Conservation (phyloP, 1,284 basidiomycete species). For the Cerrena zonata region DNA sequence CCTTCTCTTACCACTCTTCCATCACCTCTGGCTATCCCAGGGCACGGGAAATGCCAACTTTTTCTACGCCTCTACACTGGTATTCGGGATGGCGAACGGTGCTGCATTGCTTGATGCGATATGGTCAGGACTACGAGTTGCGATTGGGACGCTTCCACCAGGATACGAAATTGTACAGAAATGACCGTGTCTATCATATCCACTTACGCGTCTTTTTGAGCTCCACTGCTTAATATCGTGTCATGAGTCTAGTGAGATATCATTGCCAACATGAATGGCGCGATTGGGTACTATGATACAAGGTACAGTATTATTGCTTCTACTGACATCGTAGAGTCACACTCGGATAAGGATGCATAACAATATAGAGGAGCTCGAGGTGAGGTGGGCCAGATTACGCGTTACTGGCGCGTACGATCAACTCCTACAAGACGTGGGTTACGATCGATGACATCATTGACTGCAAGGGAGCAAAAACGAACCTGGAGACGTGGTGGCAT, state of each 20-base stretch:
- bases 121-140: conserved; percentile 72
- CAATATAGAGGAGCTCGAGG: too few relatives aligned
- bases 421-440: background rate
- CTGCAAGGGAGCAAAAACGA: conserved; percentile 6
- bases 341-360: too few relatives aligned
- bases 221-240: too few relatives aligned
- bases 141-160: conserved; percentile 32
- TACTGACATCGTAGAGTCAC: background rate
- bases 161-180: conserved; percentile 5
- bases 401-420: too few relatives aligned
- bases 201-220: too few relatives aligned
- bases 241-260: too few relatives aligned
- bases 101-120: conserved; percentile 77
- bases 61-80: conserved; percentile 92
- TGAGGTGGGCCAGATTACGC: too few relatives aligned
- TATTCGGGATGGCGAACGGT: conserved; percentile 85
- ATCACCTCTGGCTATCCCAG: conserved; percentile 86
- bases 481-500: conserved; percentile 34
- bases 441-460: background rate
- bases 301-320: background rate
- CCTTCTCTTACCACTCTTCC: conserved; percentile 85
- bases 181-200: too few relatives aligned
- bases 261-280: too few relatives aligned
- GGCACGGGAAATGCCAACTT: conserved; percentile 98
- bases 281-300: background rate